Evolutionary conservation across 352 stramenopile species (phyloP).

Genomic region (Phytophthora fragariaefolia): DNA sequence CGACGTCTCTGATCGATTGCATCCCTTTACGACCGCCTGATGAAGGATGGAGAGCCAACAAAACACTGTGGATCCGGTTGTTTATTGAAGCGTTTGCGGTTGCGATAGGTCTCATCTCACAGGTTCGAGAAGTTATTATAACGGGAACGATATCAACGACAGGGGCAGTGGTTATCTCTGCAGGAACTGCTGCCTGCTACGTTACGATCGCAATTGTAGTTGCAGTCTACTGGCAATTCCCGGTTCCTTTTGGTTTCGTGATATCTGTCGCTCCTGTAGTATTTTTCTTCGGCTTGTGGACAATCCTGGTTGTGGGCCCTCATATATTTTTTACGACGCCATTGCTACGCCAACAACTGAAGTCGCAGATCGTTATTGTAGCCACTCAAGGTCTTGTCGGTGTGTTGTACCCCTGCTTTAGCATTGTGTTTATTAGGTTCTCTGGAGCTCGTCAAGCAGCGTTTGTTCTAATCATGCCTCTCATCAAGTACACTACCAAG

Average conservation of each 20-base stretch:
- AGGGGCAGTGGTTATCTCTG: not conserved
- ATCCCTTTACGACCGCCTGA: not conserved
- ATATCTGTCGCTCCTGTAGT: not conserved
- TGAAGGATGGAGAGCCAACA: not conserved
- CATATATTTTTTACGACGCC: not conserved
- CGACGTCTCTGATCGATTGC: not conserved
- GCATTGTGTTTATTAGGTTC: not conserved
- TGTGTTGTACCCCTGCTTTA: not conserved
- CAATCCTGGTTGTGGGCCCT: not conserved
- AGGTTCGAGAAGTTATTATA: not conserved
- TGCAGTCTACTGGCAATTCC: not conserved
- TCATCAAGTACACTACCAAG: slow-evolving; percentile 1
- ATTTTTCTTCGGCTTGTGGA: not conserved
- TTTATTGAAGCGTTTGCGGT: not conserved
- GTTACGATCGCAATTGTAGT: not conserved
- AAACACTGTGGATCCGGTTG: not conserved
- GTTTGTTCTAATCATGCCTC: not conserved
- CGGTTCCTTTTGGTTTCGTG: not conserved
- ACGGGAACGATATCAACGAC: not conserved
- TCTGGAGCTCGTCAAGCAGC: not conserved
- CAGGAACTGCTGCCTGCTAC: not conserved
- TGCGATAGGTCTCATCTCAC: not conserved
- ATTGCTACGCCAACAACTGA: not conserved
- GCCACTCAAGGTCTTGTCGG: not conserved
- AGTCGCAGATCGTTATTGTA: not conserved